Conservation (phyloP, 2,329 filamentous ascomycete species). For the Leptographium wingfieldii region DNA sequence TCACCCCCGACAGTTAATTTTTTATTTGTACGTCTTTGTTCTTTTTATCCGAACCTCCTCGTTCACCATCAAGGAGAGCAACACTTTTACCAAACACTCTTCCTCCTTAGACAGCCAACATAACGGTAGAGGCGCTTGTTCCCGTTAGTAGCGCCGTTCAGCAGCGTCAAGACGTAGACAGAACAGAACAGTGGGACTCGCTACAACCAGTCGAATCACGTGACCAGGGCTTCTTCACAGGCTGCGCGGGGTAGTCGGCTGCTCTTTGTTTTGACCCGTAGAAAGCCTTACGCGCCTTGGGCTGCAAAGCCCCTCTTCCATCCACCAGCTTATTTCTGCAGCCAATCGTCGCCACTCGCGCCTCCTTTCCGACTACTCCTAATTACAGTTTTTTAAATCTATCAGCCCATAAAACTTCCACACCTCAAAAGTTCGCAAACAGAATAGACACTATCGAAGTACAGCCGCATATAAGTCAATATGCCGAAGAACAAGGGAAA, state of each 20-base stretch:
- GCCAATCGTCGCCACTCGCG: not conserved
- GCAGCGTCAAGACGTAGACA: not conserved
- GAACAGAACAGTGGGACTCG: not conserved
- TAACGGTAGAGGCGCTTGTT: not conserved
- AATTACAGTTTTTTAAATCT: not conserved
- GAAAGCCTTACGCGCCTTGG: not conserved
- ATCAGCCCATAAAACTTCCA: not conserved
- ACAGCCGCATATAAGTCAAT: conserved; percentile 20
- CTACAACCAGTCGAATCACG: not conserved
- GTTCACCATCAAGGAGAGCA: too few relatives aligned
- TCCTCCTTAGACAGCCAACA: too few relatives aligned
- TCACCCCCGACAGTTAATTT: too few relatives aligned
- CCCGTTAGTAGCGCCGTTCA: not conserved
- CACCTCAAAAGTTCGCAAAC: not conserved
- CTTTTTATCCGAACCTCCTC: too few relatives aligned
- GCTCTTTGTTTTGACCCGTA: not conserved
- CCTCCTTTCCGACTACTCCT: not conserved
- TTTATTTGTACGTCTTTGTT: too few relatives aligned
- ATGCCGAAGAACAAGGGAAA: conserved; percentile 99
- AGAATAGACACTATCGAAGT: not conserved
- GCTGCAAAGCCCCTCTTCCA: not conserved
- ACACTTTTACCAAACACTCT: too few relatives aligned
- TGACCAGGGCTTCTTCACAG: not conserved
- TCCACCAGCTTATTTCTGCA: not conserved
- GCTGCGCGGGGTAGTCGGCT: not conserved